Evolutionary conservation across 495 filamentous ascomycete genomes (phyloP).

Genomic region (Penicillium ochrochloron): DNA sequence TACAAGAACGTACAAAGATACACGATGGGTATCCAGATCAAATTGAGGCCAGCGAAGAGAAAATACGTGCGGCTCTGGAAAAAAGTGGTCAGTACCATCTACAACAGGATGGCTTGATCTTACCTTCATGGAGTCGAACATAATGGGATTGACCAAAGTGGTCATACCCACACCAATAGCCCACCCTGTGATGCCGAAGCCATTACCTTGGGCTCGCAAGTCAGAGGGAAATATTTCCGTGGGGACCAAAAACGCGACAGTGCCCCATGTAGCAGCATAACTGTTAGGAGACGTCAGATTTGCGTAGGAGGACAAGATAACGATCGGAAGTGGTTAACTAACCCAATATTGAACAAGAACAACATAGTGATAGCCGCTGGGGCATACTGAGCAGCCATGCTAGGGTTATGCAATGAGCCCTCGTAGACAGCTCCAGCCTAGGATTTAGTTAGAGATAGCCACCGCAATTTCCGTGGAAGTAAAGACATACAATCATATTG

Average conservation of each 20-base stretch:
- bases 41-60: constrained; percentile 56
- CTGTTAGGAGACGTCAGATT: constrained; percentile 10
- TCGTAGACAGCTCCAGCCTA: constrained; percentile 48
- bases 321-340: background rate
- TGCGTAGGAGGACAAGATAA: background rate
- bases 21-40: constrained; percentile 52
- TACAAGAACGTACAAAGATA: constrained; percentile 41
- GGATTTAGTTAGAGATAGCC: background rate
- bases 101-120: background rate
- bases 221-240: constrained; percentile 59
- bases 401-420: constrained; percentile 37
- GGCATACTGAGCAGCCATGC: constrained; percentile 40
- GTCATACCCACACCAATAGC: constrained; percentile 61
- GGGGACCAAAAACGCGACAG: constrained; percentile 58
- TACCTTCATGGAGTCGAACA: constrained; percentile 47
- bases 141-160: constrained; percentile 56
- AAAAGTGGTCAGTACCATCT: constrained; percentile 9
- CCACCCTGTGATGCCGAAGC: constrained; percentile 63
- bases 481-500: constrained; percentile 38
- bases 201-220: constrained; percentile 58
- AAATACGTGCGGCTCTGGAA: constrained; percentile 53
- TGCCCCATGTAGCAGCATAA: constrained; percentile 62
- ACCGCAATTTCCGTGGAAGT: background rate
- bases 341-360: constrained; percentile 57
- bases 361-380: constrained; percentile 56